Percentiles rank a stretch among this genome's conserved stretches.
phyloP scores from a whole-genome alignment of 228 moss, liverwort and hornwort species.

The Sphagnum fallax region DNA sequence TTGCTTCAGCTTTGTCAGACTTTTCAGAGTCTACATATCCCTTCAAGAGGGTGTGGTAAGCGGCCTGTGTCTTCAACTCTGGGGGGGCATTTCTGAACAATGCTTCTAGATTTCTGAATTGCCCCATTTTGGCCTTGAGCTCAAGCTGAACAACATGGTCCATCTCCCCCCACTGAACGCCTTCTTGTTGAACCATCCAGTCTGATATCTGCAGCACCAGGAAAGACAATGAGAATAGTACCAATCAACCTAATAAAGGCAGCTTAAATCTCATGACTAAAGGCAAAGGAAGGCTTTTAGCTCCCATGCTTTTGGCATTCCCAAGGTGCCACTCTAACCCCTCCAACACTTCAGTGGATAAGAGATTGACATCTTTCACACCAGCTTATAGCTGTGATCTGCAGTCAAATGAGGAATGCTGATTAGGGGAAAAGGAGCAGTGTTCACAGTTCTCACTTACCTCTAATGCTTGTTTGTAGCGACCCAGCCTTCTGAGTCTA shows the following conservation, averaged over 20 bases:
- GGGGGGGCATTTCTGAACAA: constrained; percentile 36
- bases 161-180: constrained; percentile 24
- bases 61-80: constrained; percentile 45
- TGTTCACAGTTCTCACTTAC: constrained; percentile 8
- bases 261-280: not conserved
- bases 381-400: not conserved
- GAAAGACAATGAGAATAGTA: not conserved
- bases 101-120: constrained; percentile 25
- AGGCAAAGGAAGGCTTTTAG: not conserved
- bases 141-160: constrained; percentile 44
- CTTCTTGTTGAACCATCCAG: constrained; percentile 46
- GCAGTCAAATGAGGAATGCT: not conserved
- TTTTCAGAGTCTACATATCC: constrained; percentile 38
- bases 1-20: constrained; percentile 46
- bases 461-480: constrained; percentile 56
- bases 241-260: not conserved
- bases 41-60: constrained; percentile 47
- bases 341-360: too few species aligned
- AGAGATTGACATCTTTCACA: not conserved
- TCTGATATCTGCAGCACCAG: constrained; percentile 36
- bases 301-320: too few species aligned
- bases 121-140: constrained; percentile 43
- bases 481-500: constrained; percentile 41
- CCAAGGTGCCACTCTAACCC: too few species aligned
- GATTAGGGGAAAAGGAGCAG: not conserved